Percentiles rank a stretch among this genome's conserved stretches.
phyloP scores from a whole-genome alignment of 2,329 filamentous ascomycete species.

The Nectriaceae sp. region DNA sequence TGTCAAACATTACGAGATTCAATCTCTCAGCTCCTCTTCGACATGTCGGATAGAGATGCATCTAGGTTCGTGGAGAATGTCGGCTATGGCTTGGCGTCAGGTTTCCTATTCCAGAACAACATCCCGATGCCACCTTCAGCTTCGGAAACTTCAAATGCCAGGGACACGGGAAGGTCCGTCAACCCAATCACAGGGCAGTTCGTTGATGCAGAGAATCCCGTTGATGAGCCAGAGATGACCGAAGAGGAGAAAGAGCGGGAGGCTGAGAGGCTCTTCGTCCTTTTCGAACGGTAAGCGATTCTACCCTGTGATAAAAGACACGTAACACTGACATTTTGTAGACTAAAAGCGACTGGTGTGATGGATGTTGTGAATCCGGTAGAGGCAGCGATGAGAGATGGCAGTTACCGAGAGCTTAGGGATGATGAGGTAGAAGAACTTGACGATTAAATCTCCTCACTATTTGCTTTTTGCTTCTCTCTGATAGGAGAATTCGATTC shows the following conservation, averaged over 20 bases:
- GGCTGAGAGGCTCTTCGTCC: slow-evolving; percentile 83
- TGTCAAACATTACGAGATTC: slow-evolving; percentile 72
- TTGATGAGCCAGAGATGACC: slow-evolving; percentile 73
- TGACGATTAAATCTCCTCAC: slow-evolving; percentile 27
- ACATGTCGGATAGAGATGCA: slow-evolving; percentile 80
- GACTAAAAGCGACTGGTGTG: slow-evolving; percentile 72
- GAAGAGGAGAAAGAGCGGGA: slow-evolving; percentile 90
- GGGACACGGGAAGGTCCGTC: slow-evolving; percentile 44
- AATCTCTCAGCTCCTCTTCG: slow-evolving; percentile 80
- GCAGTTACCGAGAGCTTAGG: slow-evolving; percentile 68
- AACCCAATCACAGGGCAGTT: slow-evolving; percentile 91
- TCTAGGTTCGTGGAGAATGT: slow-evolving; percentile 85
- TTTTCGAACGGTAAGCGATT: slow-evolving; percentile 74
- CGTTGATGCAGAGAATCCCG: slow-evolving; percentile 64
- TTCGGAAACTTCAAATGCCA: slow-evolving; percentile 44
- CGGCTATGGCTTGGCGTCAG: slow-evolving; percentile 91
- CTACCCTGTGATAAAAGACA: neutral
- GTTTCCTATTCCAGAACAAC: slow-evolving; percentile 84
- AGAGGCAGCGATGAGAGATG: slow-evolving; percentile 66
- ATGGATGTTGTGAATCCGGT: slow-evolving; percentile 80
- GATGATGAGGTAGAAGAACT: slow-evolving; percentile 53
- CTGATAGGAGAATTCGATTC: no score
- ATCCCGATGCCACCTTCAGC: slow-evolving; percentile 73
- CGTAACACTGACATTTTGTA: slow-evolving; percentile 28
- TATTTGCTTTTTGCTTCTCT: neutral